Evolutionary conservation across 768 basidiomycete genomes (phyloP), one percentile per base, ranked within the genome.

Genomic region (Russula earlei): DNA sequence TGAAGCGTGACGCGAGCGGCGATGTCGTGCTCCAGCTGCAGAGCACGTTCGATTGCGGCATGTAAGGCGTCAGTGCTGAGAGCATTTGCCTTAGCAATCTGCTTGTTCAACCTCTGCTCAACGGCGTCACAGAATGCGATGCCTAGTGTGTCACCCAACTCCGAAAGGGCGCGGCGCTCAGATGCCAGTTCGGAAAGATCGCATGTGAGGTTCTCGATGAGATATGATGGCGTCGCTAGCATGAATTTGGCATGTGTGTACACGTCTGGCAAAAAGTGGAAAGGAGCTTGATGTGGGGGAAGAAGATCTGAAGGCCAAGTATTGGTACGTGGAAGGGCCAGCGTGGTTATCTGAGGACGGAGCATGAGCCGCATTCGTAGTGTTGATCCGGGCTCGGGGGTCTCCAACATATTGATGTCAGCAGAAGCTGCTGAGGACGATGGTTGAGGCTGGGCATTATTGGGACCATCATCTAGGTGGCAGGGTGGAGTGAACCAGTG

Each of bases 281-380:
- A 98, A 8, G 96, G 95, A 0, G 92, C 90, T 65, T 93, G 86
- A 62, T 93, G 91, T 20, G 92, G 88, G 14, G 90, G 86, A 31
- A 96, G 72, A 2, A 94, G 78, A 57, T 95, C 92, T 1, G 92
- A 95, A 2, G 92, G 95, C 94, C 94, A 98, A 3, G 91, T 90
- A 17, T 73, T 65, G 1, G 95, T 94, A 22, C 91, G 84, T 37
- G 96, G 96, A 7, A 99, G 76, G 2, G 96, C 94, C 33, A 98
- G 78, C 0, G 95, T 97, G 4, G 93, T 93, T 64, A 95, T 92
- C 66, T 90, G 90, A 2, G 94, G 95, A 6, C 95, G 82, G 63
- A 91, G 88, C 63, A 99, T 82, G 12, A 99, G 79, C 19, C 92
- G 84, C 87, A 98, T 87, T 42, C 78, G 79, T 61, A 98, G 74